Evolutionary conservation across 495 filamentous ascomycete species (phyloP).

Genomic region (Chlorociboria aeruginascens): DNA sequence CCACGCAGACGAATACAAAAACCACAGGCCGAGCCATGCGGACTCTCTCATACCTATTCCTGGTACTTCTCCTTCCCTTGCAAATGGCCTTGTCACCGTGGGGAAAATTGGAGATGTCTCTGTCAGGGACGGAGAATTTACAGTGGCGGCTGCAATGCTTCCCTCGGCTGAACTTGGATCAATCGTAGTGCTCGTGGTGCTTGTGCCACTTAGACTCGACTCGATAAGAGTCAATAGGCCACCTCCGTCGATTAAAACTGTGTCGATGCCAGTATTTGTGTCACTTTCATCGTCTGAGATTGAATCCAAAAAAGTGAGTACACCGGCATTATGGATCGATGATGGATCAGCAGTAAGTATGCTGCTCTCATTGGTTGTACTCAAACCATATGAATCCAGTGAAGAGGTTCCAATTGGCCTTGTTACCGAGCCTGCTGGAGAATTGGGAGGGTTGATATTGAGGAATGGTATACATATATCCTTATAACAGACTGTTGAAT

Average conservation of each 20-base stretch:
- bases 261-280: too few species aligned
- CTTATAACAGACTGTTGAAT: constrained; percentile 5
- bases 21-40: background rate
- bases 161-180: background rate
- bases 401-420: background rate
- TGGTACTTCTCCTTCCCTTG: constrained; percentile 15
- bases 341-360: too few species aligned
- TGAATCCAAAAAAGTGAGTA: too few species aligned
- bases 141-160: background rate
- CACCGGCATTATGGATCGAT: too few species aligned
- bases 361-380: too few species aligned
- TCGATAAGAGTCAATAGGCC: too few species aligned
- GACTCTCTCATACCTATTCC: constrained; percentile 4
- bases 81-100: constrained; percentile 14
- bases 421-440: background rate
- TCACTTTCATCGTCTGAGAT: too few species aligned
- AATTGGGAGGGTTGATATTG: background rate
- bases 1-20: constrained; percentile 10
- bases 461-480: constrained; percentile 12
- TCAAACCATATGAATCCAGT: too few species aligned
- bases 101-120: constrained; percentile 18
- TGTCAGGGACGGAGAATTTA: constrained; percentile 7
- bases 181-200: too few species aligned
- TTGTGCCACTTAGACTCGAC: too few species aligned
- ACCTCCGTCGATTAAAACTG: too few species aligned